These are phyloP conservation scores for Hypoxylon sp. DNA, from an alignment of 2,329 filamentous ascomycete genomes.

Conservation along the genomic window DNA sequence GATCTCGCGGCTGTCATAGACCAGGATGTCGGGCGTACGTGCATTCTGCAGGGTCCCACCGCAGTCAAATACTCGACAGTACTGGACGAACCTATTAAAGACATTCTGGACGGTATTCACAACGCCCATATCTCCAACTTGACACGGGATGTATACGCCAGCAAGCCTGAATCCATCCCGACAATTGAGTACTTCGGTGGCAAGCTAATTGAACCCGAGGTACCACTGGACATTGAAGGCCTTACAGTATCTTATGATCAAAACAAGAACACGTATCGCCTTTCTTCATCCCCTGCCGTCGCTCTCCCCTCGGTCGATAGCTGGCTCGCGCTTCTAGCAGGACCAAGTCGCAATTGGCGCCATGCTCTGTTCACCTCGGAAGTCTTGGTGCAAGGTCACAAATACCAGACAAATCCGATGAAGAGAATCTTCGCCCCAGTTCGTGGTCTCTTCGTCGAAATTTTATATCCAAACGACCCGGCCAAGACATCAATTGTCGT, in stretches of 20 bases:
- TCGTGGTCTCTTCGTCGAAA: conserved; percentile 90
- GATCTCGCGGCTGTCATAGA: conserved; percentile 95
- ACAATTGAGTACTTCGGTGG: conserved; percentile 96
- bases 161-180: conserved; percentile 80
- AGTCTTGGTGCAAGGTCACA: conserved; percentile 93
- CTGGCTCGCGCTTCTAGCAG: conserved; percentile 91
- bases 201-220: conserved; percentile 78
- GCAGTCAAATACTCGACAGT: conserved; percentile 90
- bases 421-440: conserved; percentile 89
- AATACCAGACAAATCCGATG: conserved; percentile 97
- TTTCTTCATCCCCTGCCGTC: conserved; percentile 80
- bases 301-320: conserved; percentile 82
- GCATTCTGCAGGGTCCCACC: conserved; percentile 95
- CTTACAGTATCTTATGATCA: conserved; percentile 85
- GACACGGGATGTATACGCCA: conserved; percentile 82
- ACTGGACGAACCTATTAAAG: conserved; percentile 93
- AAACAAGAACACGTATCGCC: conserved; percentile 84
- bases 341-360: conserved; percentile 88
- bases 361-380: conserved; percentile 95
- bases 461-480: conserved; percentile 83
- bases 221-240: conserved; percentile 84
- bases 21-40: conserved; percentile 95
- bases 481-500: conserved; percentile 87
- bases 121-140: conserved; percentile 85
- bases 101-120: conserved; percentile 93